These are phyloP conservation scores for Aureobasidium melanogenum DNA, from an alignment of 2,329 filamentous ascomycete species.

Conservation along the genomic window DNA sequence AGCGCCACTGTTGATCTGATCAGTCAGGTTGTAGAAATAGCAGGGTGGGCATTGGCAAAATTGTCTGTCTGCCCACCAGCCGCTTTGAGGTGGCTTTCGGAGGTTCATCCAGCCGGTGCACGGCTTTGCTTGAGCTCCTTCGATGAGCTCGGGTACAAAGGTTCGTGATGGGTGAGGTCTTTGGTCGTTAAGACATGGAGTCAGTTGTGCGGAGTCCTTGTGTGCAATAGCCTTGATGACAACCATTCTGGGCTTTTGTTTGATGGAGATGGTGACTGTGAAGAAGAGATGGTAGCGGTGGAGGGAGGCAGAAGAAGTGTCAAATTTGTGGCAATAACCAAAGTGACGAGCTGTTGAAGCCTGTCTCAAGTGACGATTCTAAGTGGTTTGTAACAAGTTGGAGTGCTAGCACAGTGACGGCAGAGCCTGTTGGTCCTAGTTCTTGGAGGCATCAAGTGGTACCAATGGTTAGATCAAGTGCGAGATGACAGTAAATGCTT, in stretches of 20 bases:
- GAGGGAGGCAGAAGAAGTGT: neutral
- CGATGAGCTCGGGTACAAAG: neutral
- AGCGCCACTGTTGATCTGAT: neutral
- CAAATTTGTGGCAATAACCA: neutral
- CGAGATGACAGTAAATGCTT: neutral
- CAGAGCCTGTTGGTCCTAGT: neutral
- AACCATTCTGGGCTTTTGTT: neutral
- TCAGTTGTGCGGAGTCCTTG: neutral
- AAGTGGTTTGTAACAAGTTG: no score
- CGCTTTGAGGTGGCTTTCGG: neutral
- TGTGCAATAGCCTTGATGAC: neutral
- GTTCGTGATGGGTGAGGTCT: neutral
- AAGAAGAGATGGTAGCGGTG: neutral
- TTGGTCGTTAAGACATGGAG: neutral
- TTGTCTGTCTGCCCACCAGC: constrained; percentile 7
- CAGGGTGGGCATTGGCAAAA: constrained; percentile 2
- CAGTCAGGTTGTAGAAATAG: neutral
- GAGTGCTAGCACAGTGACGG: neutral
- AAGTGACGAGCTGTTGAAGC: neutral
- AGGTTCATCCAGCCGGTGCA: constrained; percentile 6
- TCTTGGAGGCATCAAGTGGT: neutral
- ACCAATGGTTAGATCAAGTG: neutral
- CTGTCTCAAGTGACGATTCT: neutral
- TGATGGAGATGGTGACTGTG: neutral
- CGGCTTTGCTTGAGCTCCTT: neutral